Base-by-base conservation (phyloP, 306 rosid genomes). In the Cucurbita moschata region DNA sequence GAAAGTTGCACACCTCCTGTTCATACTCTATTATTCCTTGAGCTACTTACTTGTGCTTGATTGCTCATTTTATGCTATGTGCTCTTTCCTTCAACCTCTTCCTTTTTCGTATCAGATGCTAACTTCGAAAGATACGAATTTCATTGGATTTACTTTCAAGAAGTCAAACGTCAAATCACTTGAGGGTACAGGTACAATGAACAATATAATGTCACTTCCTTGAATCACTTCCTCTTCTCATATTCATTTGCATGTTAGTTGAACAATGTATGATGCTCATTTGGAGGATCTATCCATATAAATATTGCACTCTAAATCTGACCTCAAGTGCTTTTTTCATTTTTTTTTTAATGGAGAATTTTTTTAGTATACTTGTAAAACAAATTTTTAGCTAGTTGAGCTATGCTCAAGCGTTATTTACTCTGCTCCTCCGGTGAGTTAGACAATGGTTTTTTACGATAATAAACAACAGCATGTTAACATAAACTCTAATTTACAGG, bases 91-190 rank as follows among this genome's bases (percentile, higher is more conserved):
- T 51, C 30, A 55, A 63, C 52, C 35, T 40, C 35, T 13, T 37
- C 23, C 6, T 61, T 71, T 69, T 56, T 43, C 69, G 40, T 78
- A 81, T 67, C 96, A 95, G 99, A 95, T 95, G 99, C 81, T 95
- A 85, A 88, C 97, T 19, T 95, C 99, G 60, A 95, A 91, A 84
- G 99, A 95, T 78, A 89, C 85, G 77, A 95, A 95, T 77, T 95
- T 95, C 87, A 95, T 95, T 63, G 99, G 97, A 77, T 95, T 86
- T 82, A 95, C 97, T 65, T 95, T 71, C 66, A 91, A 89, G 83
- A 91, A 95, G 68, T 95, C 99, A 10, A 96, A 91, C 77, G 84
- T 89, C 72, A 88, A 84, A 83, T 86, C 99, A 50, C 89, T 89
- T 73, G 99, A 88, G 82, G 81, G 77, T 82, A 83, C 97, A 78